Evolutionary conservation across 2,329 filamentous ascomycete species (phyloP).

Genomic region (Raffaelea ambrosiae): DNA sequence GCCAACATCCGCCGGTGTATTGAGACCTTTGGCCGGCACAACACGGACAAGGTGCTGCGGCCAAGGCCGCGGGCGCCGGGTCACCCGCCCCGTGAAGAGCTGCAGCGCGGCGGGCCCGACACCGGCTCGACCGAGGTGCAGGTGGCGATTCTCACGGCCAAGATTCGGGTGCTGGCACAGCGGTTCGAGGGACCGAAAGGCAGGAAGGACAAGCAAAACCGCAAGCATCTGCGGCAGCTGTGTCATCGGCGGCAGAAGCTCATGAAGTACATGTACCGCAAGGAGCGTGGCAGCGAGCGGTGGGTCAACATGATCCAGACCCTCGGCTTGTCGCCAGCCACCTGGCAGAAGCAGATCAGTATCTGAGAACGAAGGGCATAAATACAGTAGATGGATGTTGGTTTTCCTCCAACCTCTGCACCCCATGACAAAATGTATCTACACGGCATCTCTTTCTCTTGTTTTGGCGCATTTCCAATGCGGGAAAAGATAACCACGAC

Average conservation of each 20-base stretch:
- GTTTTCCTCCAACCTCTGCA: no score
- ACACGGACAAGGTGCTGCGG: slow-evolving; percentile 65
- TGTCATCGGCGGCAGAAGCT: slow-evolving; percentile 87
- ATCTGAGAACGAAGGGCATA: slow-evolving; percentile 24
- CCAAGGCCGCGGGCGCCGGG: slow-evolving; percentile 47
- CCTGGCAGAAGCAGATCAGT: slow-evolving; percentile 84
- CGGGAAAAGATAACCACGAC: neutral
- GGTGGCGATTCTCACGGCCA: slow-evolving; percentile 87
- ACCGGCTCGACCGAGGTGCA: slow-evolving; percentile 97
- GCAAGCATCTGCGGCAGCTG: slow-evolving; percentile 76
- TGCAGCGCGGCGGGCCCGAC: slow-evolving; percentile 70
- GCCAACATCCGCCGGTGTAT: slow-evolving; percentile 81
- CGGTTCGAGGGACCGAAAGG: slow-evolving; percentile 59
- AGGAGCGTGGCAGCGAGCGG: slow-evolving; percentile 83
- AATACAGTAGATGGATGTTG: no score
- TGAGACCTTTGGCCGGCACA: slow-evolving; percentile 81
- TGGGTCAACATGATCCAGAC: slow-evolving; percentile 82
- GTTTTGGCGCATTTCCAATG: no score
- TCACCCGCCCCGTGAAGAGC: slow-evolving; percentile 27
- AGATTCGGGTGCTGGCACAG: slow-evolving; percentile 75
- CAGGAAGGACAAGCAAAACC: slow-evolving; percentile 87
- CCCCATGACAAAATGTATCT: no score
- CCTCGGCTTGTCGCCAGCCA: slow-evolving; percentile 77
- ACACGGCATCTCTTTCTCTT: no score
- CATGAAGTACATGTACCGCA: slow-evolving; percentile 74